Base-by-base conservation (phyloP, 2,329 filamentous ascomycete genomes). In the Tolypocladium ovalisporum region DNA sequence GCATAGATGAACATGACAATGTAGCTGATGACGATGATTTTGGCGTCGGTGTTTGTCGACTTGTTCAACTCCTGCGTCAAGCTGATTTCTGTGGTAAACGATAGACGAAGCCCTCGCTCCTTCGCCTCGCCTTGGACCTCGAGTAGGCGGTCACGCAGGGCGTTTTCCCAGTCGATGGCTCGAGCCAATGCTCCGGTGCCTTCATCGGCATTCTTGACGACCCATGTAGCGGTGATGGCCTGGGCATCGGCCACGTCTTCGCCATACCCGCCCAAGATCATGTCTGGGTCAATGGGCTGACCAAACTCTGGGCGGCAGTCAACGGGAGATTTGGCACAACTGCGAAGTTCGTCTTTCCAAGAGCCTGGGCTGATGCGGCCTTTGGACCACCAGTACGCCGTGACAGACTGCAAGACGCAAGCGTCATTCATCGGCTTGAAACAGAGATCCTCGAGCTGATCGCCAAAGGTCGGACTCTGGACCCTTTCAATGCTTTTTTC, bases 1-100 rank as follows among this genome's bases (percentile, higher is more conserved):
- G 92, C 94, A 68, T 99, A 99, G 61, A 99, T 75, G 73, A 99
- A 99, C 94, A 99, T 99, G 76, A 97, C 90, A 62, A 97, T 81
- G 74, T 99, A 99, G 78, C 93, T 97, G 73, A 99, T 87, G 56
- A 93, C 84, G 29, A 99, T 85, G 66, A 99, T 99, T 71, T 93
- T 97, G 51, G 93, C 95, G 71, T 99, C 94, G 0, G 94, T 97
- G 71, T 99, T 99, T 54, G 91, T 97, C 40, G 91, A 96, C 74
- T 97, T 96, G 77, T 97, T 99, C 58, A 99, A 79, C 68, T 99
- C 94, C 69, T 97, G 83, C 70, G 97, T 93, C 60, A 99, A 76
- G 71, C 92, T 97, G 71, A 93, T 89, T 73, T 99, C 94, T 0
- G 94, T 96, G 54, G 86, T 96, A 79, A 97, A 99, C 9, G 92